Conservation (phyloP, 345 rosid genomes). For the Pelargonium nanum region DNA sequence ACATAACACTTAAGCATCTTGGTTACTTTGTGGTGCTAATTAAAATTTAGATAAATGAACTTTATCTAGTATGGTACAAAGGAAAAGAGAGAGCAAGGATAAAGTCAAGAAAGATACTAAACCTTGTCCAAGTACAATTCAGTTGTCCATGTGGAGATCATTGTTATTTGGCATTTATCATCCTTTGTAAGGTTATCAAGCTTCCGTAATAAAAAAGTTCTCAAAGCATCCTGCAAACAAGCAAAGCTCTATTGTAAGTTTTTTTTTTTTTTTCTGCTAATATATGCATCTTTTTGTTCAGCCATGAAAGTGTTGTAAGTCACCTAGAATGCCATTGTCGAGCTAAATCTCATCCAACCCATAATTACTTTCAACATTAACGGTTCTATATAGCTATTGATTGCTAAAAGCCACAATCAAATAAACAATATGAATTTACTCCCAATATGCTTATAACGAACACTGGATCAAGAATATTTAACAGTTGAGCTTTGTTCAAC, state of each 20-base stretch:
- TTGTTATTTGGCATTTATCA: constrained; percentile 93
- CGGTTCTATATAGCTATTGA: neutral
- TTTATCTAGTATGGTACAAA: constrained; percentile 1
- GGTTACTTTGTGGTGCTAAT: neutral
- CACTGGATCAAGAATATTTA: neutral
- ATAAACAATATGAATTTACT: neutral
- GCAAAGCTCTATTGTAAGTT: constrained; percentile 1
- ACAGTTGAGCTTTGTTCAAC: neutral
- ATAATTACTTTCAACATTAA: neutral
- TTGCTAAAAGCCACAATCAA: neutral
- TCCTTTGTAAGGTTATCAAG: constrained; percentile 88
- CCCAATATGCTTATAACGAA: neutral
- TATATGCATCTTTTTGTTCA: neutral
- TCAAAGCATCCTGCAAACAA: constrained; percentile 84
- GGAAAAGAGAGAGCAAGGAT: constrained; percentile 6
- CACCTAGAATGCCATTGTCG: too few relatives aligned
- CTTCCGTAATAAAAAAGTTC: constrained; percentile 85
- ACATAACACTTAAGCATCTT: neutral
- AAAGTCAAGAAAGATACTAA: constrained; percentile 19
- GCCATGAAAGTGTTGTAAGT: neutral
- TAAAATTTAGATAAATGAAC: neutral
- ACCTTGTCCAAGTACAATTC: constrained; percentile 99
- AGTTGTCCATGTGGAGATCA: constrained; percentile 98
- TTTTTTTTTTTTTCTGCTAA: neutral
- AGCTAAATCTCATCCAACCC: neutral